Evolutionary conservation across 2,329 filamentous ascomycete genomes (phyloP).

Genomic region (Neopestalotiopsis rosae): DNA sequence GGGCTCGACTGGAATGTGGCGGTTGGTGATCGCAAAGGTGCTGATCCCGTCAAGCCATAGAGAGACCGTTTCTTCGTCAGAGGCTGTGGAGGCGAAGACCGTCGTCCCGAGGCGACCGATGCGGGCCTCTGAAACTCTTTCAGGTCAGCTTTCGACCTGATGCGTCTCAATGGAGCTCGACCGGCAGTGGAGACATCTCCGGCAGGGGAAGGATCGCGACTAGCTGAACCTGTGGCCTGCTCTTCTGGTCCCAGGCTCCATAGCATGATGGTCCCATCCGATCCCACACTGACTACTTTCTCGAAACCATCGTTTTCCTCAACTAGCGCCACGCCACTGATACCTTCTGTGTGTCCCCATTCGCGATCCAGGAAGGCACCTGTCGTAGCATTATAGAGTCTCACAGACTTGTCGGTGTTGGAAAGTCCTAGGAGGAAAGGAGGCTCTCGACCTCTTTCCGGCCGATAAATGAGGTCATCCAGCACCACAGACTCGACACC

Average conservation of each 20-base stretch:
- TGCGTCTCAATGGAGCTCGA: slow-evolving; percentile 79
- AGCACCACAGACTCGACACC: slow-evolving; percentile 82
- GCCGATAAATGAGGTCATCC: slow-evolving; percentile 74
- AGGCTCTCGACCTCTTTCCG: slow-evolving; percentile 56
- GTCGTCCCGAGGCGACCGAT: slow-evolving; percentile 48
- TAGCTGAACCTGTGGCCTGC: slow-evolving; percentile 43
- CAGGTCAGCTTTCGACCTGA: slow-evolving; percentile 86
- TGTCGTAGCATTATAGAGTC: slow-evolving; percentile 81
- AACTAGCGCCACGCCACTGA: slow-evolving; percentile 81
- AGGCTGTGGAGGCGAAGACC: slow-evolving; percentile 60
- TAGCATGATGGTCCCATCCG: slow-evolving; percentile 84
- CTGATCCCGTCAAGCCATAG: slow-evolving; percentile 46
- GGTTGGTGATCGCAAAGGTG: slow-evolving; percentile 45
- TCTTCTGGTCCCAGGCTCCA: slow-evolving; percentile 67
- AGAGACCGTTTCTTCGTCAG: slow-evolving; percentile 61
- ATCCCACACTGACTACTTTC: slow-evolving; percentile 74
- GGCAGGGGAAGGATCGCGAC: slow-evolving; percentile 59
- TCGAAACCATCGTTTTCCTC: slow-evolving; percentile 61
- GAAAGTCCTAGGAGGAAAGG: slow-evolving; percentile 85
- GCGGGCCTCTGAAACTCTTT: slow-evolving; percentile 73
- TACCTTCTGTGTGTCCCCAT: slow-evolving; percentile 93
- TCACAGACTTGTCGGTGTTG: slow-evolving; percentile 93
- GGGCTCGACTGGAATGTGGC: slow-evolving; percentile 47
- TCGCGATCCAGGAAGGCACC: slow-evolving; percentile 84
- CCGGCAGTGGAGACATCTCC: slow-evolving; percentile 56